phyloP scores from a whole-genome alignment of 2,329 filamentous ascomycete species.

The Cladorrhinum sp. region DNA sequence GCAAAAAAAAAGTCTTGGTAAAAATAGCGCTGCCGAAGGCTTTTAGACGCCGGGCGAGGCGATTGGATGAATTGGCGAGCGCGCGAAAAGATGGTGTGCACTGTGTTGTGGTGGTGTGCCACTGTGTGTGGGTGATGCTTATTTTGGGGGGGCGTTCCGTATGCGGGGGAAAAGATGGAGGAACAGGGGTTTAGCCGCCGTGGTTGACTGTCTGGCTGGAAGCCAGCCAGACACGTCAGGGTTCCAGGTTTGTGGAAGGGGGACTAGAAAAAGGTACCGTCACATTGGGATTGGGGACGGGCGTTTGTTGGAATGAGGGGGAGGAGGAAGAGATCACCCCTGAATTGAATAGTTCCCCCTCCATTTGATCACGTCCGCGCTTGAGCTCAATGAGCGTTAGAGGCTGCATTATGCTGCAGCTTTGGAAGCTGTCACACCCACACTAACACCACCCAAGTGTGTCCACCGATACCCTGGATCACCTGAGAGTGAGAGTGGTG shows the following conservation, averaged over 20 bases:
- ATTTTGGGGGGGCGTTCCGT: conserved; percentile 1
- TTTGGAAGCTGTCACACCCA: neutral
- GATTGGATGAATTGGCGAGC: conserved; percentile 11
- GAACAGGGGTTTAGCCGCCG: neutral
- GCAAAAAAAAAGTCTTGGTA: neutral
- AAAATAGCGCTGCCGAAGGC: no score
- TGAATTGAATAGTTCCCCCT: no score
- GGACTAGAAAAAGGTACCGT: no score
- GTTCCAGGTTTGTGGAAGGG: no score
- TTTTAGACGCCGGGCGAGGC: conserved; percentile 4
- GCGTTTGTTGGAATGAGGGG: neutral
- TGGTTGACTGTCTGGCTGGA: neutral
- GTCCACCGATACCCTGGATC: neutral
- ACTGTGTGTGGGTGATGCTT: no score
- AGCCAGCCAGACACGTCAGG: no score
- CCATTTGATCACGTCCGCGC: neutral
- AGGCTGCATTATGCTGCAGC: neutral
- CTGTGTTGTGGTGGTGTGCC: no score
- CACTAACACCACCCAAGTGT: neutral
- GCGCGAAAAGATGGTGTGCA: neutral
- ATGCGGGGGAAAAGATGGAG: neutral
- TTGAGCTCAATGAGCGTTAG: neutral
- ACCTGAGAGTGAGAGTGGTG: neutral
- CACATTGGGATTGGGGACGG: neutral
- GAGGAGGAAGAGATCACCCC: neutral